Evolutionary conservation across 345 rosid genomes (phyloP).

Genomic region (Reutealis trisperma): DNA sequence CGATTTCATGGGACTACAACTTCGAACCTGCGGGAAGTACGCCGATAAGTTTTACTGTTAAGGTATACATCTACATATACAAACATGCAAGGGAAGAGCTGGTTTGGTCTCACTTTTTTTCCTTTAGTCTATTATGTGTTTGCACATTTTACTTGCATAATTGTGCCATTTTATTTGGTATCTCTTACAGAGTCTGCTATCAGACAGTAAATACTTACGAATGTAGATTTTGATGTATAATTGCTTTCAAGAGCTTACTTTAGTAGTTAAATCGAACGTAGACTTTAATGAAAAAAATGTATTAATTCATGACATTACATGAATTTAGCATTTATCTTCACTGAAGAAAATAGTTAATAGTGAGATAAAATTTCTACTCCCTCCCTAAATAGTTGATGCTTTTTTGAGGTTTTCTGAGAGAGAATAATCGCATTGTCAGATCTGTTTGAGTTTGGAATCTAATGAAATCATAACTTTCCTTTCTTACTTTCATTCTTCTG

Average conservation of each 20-base stretch:
- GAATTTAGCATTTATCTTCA: neutral
- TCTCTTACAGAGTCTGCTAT: neutral
- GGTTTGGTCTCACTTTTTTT: neutral
- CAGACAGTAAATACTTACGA: neutral
- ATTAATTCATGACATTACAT: neutral
- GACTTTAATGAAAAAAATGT: neutral
- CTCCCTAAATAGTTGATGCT: neutral
- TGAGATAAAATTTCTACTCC: neutral
- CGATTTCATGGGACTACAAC: constrained; percentile 79
- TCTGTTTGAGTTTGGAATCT: neutral
- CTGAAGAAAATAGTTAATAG: neutral
- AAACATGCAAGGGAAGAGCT: neutral
- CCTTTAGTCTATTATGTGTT: neutral
- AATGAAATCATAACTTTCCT: neutral
- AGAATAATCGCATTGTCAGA: neutral
- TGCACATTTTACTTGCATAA: neutral
- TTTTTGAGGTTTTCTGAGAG: neutral
- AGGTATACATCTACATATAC: constrained; percentile 38
- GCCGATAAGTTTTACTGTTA: constrained; percentile 75
- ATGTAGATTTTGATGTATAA: neutral
- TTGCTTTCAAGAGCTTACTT: neutral
- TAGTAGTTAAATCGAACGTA: too few relatives aligned
- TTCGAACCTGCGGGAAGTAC: constrained; percentile 79
- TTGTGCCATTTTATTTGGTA: neutral
- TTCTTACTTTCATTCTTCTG: neutral